These are phyloP conservation scores for Trypanosoma mega DNA, from an alignment of 208 protist genomes.

Conservation along the genomic window DNA sequence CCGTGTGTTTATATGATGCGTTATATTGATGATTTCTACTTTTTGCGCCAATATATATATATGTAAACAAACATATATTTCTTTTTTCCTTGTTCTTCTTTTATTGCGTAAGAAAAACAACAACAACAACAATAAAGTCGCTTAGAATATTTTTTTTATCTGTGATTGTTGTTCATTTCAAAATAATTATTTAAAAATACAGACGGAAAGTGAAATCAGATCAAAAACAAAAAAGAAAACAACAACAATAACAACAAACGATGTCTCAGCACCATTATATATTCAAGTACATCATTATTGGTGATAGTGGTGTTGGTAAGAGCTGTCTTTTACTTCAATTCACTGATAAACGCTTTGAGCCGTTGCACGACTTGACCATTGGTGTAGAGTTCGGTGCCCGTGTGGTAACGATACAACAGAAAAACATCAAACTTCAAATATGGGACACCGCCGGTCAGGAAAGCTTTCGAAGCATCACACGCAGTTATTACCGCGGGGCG, in stretches of 20 bases:
- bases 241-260: constrained; percentile 9
- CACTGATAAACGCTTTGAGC: constrained; percentile 99
- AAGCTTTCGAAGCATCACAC: constrained; percentile 98
- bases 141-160: too few species aligned
- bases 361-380: constrained; percentile 99
- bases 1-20: not conserved
- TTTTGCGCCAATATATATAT: too few species aligned
- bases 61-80: too few species aligned
- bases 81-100: too few species aligned
- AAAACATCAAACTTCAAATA: constrained; percentile 98
- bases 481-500: constrained; percentile 99
- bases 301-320: constrained; percentile 97
- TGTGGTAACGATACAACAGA: constrained; percentile 94
- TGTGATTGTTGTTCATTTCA: too few species aligned
- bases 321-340: constrained; percentile 98
- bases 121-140: too few species aligned
- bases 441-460: constrained; percentile 98
- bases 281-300: constrained; percentile 99
- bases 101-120: too few species aligned
- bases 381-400: constrained; percentile 99
- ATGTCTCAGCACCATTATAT: constrained; percentile 62
- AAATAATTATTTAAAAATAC: not conserved
- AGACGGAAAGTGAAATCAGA: not conserved
- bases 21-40: too few species aligned
- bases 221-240: not conserved